Evolutionary conservation across 306 rosid genomes (phyloP).

Genomic region (Cicer judaicum): DNA sequence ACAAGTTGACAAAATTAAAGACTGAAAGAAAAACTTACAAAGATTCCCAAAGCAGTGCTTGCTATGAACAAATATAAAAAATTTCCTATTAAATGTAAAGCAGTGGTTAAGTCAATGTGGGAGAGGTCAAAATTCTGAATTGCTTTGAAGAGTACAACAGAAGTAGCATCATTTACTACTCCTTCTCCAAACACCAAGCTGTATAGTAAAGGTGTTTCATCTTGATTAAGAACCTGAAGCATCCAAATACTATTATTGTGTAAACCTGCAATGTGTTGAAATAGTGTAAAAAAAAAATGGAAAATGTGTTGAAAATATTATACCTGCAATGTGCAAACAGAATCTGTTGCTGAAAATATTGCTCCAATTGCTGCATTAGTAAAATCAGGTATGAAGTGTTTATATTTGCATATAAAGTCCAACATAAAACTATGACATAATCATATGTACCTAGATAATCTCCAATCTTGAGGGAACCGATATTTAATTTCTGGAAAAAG

Average conservation of each 20-base stretch:
- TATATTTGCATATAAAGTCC: conserved; percentile 8
- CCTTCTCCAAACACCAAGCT: conserved; percentile 97
- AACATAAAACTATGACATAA: conserved; percentile 26
- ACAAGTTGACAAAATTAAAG: neutral
- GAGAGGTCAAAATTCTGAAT: conserved; percentile 92
- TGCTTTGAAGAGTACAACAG: conserved; percentile 92
- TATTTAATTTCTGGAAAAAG: conserved; percentile 76
- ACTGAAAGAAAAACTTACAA: conserved; percentile 59
- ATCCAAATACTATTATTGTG: conserved; percentile 1
- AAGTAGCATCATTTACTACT: conserved; percentile 96
- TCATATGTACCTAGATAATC: conserved; percentile 77
- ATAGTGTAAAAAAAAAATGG: neutral
- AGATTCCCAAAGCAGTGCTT: conserved; percentile 76
- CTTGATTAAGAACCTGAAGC: conserved; percentile 90
- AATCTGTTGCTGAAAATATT: conserved; percentile 93
- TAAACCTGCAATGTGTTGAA: too few species aligned
- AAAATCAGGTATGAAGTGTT: conserved; percentile 26
- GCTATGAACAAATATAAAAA: conserved; percentile 71
- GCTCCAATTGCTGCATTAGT: conserved; percentile 87
- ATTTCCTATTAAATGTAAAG: conserved; percentile 66
- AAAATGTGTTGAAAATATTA: neutral
- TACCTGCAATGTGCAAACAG: conserved; percentile 97
- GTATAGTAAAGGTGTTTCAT: conserved; percentile 79
- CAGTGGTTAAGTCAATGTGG: conserved; percentile 71
- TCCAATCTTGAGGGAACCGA: conserved; percentile 85